A percentile compares a stretch with the other conserved stretches of the same genome.
phyloP scores from a whole-genome alignment of 164 flowering plant genomes.

The Litsea cubeba region DNA sequence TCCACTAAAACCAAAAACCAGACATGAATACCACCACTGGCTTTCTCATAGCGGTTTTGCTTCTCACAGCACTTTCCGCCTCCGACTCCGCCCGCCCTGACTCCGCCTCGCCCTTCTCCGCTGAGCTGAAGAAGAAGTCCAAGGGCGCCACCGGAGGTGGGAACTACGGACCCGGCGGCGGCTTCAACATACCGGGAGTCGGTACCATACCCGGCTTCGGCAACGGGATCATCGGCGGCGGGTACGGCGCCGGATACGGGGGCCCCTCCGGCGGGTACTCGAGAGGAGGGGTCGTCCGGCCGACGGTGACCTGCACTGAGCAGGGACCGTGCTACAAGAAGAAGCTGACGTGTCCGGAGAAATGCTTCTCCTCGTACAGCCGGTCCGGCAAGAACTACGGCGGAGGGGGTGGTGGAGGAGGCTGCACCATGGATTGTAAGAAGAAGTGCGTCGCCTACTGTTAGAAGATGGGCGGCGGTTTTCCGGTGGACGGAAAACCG shows the following conservation, averaged over 20 bases:
- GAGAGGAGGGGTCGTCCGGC: constrained; percentile 49
- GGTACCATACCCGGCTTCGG: constrained; percentile 15
- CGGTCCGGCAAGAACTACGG: constrained; percentile 79
- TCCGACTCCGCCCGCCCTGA: constrained; percentile 30
- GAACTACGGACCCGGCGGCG: constrained; percentile 32
- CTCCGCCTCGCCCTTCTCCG: constrained; percentile 11
- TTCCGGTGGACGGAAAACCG: not conserved
- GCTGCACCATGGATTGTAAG: constrained; percentile 88
- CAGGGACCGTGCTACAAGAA: constrained; percentile 73
- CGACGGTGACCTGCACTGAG: constrained; percentile 59
- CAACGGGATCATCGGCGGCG: constrained; percentile 41
- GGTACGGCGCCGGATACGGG: constrained; percentile 70
- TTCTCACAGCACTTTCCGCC: constrained; percentile 19
- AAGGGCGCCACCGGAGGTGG: constrained; percentile 21
- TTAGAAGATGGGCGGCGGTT: constrained; percentile 11
- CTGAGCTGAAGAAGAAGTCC: constrained; percentile 16
- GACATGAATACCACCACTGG: constrained; percentile 17
- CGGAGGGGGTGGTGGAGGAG: constrained; percentile 93
- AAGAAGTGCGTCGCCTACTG: constrained; percentile 80
- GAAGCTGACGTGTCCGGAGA: constrained; percentile 80
- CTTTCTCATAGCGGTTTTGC: constrained; percentile 20
- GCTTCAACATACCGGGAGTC: constrained; percentile 51
- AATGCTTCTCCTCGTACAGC: constrained; percentile 75
- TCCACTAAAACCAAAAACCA: constrained; percentile 5
- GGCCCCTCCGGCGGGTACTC: constrained; percentile 63